Conservation (phyloP, 768 basidiomycete genomes). For the Trametes punicea region DNA sequence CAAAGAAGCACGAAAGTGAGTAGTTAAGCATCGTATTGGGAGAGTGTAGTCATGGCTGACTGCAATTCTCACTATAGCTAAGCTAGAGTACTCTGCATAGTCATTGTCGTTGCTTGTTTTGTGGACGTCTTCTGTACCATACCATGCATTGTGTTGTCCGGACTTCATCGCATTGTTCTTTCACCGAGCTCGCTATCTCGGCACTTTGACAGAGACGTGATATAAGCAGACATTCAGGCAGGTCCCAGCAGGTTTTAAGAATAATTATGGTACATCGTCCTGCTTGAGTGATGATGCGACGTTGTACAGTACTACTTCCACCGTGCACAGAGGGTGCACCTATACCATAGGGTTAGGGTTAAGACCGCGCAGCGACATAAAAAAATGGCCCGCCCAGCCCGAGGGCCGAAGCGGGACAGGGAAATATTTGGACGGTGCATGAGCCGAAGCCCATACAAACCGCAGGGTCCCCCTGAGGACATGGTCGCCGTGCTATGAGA, state of each 20-base stretch:
- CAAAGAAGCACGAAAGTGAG: constrained; percentile 97
- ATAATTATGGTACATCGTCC: no score
- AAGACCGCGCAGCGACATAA: constrained; percentile 3
- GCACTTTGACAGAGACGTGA: no score
- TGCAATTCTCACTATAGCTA: constrained; percentile 29
- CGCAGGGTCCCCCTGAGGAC: constrained; percentile 42
- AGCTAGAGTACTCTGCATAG: constrained; percentile 44
- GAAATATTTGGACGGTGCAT: constrained; percentile 33
- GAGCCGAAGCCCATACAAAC: constrained; percentile 40
- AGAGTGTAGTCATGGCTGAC: background rate
- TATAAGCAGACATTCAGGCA: no score
- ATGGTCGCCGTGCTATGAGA: constrained; percentile 45
- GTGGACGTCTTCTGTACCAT: constrained; percentile 11
- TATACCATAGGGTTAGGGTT: constrained; percentile 21
- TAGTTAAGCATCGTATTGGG: constrained; percentile 9
- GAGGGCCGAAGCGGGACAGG: constrained; percentile 25
- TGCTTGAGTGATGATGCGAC: no score
- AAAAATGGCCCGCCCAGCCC: constrained; percentile 22
- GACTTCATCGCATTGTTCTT: no score
- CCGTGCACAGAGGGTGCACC: background rate
- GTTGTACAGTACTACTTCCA: no score
- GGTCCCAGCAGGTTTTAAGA: no score
- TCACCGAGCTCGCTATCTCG: background rate
- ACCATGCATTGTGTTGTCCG: constrained; percentile 7
- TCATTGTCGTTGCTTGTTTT: background rate